Evolutionary conservation across 2,329 filamentous ascomycete genomes (phyloP).

Genomic region (Pezizomycotina sp.): DNA sequence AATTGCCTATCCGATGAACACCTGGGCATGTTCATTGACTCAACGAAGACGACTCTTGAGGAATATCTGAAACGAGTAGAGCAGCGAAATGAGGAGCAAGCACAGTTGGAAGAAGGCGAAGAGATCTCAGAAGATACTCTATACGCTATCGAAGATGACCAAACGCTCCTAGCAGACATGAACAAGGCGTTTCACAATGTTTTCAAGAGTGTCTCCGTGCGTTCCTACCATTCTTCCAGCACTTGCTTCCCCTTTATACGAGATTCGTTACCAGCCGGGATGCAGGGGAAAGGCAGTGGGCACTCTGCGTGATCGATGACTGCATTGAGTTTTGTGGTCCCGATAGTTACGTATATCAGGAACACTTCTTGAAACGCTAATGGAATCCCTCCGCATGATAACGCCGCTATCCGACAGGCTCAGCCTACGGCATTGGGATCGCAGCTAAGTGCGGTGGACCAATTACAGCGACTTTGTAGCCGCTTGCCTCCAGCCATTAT

Average conservation of each 20-base stretch:
- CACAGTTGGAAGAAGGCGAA: conserved; percentile 72
- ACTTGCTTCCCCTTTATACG: conserved; percentile 69
- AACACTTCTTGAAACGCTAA: conserved; percentile 69
- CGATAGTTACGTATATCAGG: conserved; percentile 71
- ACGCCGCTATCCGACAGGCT: conserved; percentile 84
- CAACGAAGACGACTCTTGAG: conserved; percentile 67
- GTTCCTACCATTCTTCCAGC: conserved; percentile 83
- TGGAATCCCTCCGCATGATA: conserved; percentile 71
- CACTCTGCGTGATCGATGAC: conserved; percentile 96
- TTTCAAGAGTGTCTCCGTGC: conserved; percentile 83
- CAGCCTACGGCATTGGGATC: conserved; percentile 88
- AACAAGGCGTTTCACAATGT: conserved; percentile 99
- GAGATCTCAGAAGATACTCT: conserved; percentile 75
- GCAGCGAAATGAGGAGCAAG: conserved; percentile 67
- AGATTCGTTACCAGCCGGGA: conserved; percentile 66
- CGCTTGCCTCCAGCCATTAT: conserved; percentile 61
- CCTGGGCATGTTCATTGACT: conserved; percentile 75
- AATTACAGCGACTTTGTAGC: conserved; percentile 77
- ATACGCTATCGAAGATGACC: conserved; percentile 90
- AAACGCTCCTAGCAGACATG: conserved; percentile 93
- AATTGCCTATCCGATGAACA: conserved; percentile 61
- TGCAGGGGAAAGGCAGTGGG: conserved; percentile 90
- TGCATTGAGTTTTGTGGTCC: conserved; percentile 91
- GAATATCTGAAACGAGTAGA: conserved; percentile 83
- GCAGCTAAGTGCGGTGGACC: conserved; percentile 82